Base-by-base conservation (phyloP, 2,329 filamentous ascomycete genomes). In the Fusarium dimerum region DNA sequence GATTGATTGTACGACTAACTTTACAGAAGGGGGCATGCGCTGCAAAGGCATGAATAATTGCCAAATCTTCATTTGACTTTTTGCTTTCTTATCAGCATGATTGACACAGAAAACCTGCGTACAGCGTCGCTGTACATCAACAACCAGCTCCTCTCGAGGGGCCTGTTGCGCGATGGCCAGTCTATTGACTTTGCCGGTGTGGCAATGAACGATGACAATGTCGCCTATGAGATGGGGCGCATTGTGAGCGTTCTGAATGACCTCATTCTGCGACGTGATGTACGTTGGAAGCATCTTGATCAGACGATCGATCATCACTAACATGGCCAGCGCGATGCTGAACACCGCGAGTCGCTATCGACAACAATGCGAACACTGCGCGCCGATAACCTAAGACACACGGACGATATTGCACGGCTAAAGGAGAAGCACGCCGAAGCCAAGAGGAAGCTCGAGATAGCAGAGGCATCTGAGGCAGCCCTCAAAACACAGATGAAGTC, bases 181-280 rank as follows among this genome's bases (percentile, higher is more conserved):
- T 78, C 76, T 40, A 89, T 99, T 72, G 87, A 97, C 71, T 99
- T 99, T 70, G 86, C 89, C 54, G 78, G 84, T 56, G 87, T 89
- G 9, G 83, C 83, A 48, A 78, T 83, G 57, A 80, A 80, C 16
- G 83, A 82, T 16, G 78, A 83, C 38, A 81, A 78, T 40, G 68
- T 71, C 20, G 56, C 66, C 3, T 83, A 81, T 46, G 89, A 89
- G 16, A 93, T 94, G 86, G 88, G 89, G 17, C 84, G 86, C 60
- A 87, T 97, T 63, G 96, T 99, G 75, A 89, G 93, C 68, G 81
- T 99, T 20, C 85, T 99, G 45, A 96, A 99, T 72, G 94, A 99
- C 68, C 74, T 99, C 62, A 90, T 99, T 53, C 71, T 97, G 54
- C 84, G 92, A 61, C 85, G 92, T 77, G 94, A 99, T 71, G 91